Conservation (phyloP, 2,329 filamentous ascomycete genomes). For the Grosmannia serpens region DNA sequence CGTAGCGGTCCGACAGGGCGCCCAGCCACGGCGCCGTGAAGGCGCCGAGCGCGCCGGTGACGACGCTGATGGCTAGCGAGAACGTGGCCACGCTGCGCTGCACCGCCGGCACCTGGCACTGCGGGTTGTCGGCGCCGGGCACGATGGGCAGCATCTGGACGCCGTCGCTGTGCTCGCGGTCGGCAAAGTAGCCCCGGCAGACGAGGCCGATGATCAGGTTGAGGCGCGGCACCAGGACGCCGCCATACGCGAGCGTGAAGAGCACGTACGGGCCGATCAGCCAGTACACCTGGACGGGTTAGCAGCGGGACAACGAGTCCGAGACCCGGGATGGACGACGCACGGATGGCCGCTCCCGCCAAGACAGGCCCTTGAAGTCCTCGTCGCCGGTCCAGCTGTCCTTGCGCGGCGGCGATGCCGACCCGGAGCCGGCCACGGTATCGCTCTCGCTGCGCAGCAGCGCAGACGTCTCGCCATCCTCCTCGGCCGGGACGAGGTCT, state of each 20-base stretch:
- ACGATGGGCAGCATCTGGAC: constrained; percentile 53
- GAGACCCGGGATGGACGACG: constrained; percentile 15
- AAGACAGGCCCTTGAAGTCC: constrained; percentile 50
- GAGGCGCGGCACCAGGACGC: constrained; percentile 72
- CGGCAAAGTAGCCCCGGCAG: constrained; percentile 71
- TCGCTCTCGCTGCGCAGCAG: constrained; percentile 1
- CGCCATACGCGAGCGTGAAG: constrained; percentile 78
- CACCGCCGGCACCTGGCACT: constrained; percentile 66
- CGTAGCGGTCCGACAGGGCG: constrained; percentile 75
- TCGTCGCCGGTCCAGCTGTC: constrained; percentile 35
- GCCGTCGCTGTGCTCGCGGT: constrained; percentile 43
- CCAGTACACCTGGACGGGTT: constrained; percentile 59
- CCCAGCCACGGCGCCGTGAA: constrained; percentile 75
- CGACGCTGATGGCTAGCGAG: constrained; percentile 61
- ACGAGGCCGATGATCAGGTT: constrained; percentile 78
- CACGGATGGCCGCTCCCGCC: constrained; percentile 54
- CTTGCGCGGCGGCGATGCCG: constrained; percentile 4
- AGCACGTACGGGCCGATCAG: constrained; percentile 69
- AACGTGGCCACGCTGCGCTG: constrained; percentile 69
- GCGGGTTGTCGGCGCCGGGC: constrained; percentile 58
- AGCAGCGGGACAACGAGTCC: background rate
- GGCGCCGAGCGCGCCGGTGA: constrained; percentile 67
- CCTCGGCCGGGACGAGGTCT: background rate
- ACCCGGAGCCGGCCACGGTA: background rate
- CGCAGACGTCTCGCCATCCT: background rate